phyloP scores from a whole-genome alignment of 768 basidiomycete genomes.

The Termitomyces sp. region DNA sequence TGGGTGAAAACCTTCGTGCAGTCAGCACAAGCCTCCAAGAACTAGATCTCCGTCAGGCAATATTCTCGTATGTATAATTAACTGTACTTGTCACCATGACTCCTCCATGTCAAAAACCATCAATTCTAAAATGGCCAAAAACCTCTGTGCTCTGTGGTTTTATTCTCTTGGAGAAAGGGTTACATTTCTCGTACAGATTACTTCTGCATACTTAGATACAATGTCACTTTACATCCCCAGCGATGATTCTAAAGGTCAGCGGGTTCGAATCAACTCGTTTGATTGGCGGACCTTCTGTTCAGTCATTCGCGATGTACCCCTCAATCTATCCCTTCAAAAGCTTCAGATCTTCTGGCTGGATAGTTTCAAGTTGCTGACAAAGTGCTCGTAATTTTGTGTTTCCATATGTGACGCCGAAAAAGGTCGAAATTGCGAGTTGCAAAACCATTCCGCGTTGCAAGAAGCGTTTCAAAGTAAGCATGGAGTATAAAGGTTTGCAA shows the following conservation, averaged over 20 bases:
- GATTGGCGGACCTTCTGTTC: constrained; percentile 7
- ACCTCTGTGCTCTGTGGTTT: constrained; percentile 11
- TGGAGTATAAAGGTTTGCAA: too few relatives aligned
- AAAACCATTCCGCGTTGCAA: too few relatives aligned
- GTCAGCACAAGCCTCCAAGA: constrained; percentile 7
- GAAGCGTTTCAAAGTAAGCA: too few relatives aligned
- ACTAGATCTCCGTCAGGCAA: constrained; percentile 1
- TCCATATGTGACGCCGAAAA: too few relatives aligned
- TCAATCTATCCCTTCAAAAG: neutral
- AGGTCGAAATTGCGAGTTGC: too few relatives aligned
- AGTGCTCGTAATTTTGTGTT: too few relatives aligned
- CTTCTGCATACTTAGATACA: constrained; percentile 5
- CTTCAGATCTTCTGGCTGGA: constrained; percentile 2
- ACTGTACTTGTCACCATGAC: neutral
- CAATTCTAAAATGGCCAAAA: constrained; percentile 2
- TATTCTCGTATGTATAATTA: neutral
- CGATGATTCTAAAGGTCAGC: neutral
- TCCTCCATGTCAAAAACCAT: neutral
- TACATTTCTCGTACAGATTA: neutral
- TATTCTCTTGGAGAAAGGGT: constrained; percentile 5
- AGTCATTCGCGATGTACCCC: constrained; percentile 1
- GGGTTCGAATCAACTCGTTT: neutral
- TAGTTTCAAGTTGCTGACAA: neutral
- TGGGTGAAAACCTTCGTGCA: neutral
- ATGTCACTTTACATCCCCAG: constrained; percentile 4